These are phyloP conservation scores for Lichtheimia corymbifera DNA, from an alignment of 371 early-diverging fungal species.

Conservation along the genomic window DNA sequence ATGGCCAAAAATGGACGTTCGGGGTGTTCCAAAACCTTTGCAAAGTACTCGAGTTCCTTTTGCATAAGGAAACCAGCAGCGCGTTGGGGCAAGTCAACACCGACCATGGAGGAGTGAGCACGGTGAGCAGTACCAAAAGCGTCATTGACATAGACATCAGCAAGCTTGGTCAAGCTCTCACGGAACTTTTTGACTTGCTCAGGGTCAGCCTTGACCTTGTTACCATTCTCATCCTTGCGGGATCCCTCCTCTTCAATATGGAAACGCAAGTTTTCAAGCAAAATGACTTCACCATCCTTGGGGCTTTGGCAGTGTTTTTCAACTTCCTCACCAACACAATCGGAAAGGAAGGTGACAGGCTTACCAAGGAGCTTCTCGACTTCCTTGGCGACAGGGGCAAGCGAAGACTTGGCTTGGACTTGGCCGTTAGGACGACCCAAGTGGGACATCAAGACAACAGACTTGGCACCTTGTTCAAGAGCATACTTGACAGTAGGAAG, in stretches of 20 bases:
- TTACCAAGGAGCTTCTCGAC: conserved; percentile 78
- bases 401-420: conserved; percentile 83
- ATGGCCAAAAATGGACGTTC: conserved; percentile 96
- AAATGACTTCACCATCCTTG: conserved; percentile 83
- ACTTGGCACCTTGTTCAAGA: conserved; percentile 81
- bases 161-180: conserved; percentile 87
- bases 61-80: conserved; percentile 98
- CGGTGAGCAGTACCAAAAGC: conserved; percentile 99
- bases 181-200: conserved; percentile 87
- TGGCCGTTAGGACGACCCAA: conserved; percentile 98
- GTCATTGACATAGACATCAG: conserved; percentile 98
- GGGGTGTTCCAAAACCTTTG: conserved; percentile 93
- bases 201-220: conserved; percentile 88
- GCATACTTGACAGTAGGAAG: conserved; percentile 95
- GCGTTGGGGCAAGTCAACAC: conserved; percentile 86
- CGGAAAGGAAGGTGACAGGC: conserved; percentile 89
- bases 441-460: conserved; percentile 97
- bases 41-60: conserved; percentile 98
- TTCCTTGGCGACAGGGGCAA: conserved; percentile 92
- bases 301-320: conserved; percentile 82
- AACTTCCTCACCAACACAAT: conserved; percentile 92
- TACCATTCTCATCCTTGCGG: conserved; percentile 86
- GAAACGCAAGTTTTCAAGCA: conserved; percentile 98
- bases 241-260: conserved; percentile 99
- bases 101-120: conserved; percentile 96